phyloP scores from a whole-genome alignment of 2,329 filamentous ascomycete species.

The Mariannaea sp. region DNA sequence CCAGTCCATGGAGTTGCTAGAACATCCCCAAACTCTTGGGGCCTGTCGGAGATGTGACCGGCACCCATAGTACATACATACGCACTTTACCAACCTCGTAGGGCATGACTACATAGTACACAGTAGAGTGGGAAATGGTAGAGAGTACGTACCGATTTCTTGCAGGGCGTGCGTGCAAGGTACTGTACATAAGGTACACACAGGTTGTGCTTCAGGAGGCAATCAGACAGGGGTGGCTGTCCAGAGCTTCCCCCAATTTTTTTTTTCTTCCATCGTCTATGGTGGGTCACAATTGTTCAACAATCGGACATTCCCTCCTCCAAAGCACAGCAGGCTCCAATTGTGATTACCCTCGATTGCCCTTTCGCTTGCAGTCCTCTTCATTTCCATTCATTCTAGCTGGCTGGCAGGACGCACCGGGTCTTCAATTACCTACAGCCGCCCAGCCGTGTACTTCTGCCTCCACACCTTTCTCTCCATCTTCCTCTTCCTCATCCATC shows the following conservation, averaged over 20 bases:
- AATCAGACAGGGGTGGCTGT: conserved; percentile 28
- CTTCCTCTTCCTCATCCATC: conserved; percentile 21
- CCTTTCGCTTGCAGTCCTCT: conserved; percentile 21
- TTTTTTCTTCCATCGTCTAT: conserved; percentile 40
- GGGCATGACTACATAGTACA: too few relatives aligned
- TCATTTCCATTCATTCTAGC: conserved; percentile 35
- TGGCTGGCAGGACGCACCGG: conserved; percentile 36
- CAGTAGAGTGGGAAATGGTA: conserved; percentile 19
- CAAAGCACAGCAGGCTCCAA: conserved; percentile 35
- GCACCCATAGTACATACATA: too few relatives aligned
- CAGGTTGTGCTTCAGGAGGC: conserved; percentile 18
- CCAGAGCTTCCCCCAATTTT: conserved; percentile 42
- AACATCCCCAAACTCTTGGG: background rate
- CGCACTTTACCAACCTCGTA: too few relatives aligned
- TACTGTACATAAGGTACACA: too few relatives aligned
- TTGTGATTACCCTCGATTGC: conserved; percentile 35
- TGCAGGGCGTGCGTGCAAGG: too few relatives aligned
- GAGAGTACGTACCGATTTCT: background rate
- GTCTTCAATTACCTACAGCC: conserved; percentile 36
- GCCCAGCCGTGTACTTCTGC: conserved; percentile 34
- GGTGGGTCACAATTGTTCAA: conserved; percentile 44
- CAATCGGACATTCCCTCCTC: conserved; percentile 41
- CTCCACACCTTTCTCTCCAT: conserved; percentile 28
- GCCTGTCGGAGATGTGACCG: background rate
- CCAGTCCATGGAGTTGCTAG: conserved; percentile 21